Base-by-base conservation (phyloP, 106 monocot genomes). In the Vanilla planifolia region DNA sequence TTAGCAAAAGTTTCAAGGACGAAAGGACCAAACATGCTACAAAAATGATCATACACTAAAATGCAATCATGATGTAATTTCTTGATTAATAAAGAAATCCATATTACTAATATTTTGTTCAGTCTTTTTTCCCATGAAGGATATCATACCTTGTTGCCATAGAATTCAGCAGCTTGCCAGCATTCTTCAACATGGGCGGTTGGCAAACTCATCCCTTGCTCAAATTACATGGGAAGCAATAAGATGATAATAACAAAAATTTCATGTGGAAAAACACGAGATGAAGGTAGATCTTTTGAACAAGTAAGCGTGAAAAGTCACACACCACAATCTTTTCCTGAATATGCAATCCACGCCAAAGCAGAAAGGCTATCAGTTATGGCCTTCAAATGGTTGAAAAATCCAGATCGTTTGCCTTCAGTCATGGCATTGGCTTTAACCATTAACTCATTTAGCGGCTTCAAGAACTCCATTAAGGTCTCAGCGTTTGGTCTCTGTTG, bases 101-200 rank as follows among this genome's bases (percentile, higher is more conserved):
- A n/a, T n/a, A n/a, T n/a, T n/a, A 57, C 19, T 10, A 10, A 35
- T 28, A 19, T 35, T 20, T 53, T 23, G 21, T 28, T 5, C n/a
- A 29, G 9, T 25, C n/a, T 53, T 16, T 16, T 25, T 28, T 29
- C 3, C 16, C 5, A 32, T 34, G 0, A 47, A 13, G 37, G n/a
- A 44, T 23, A 39, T 62, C 48, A 63, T 75, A 83, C 93, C 93
- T 94, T 94, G 67, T 90, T 90, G 60, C 79, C 88, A 59, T 98
- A 91, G 64, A 98, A 98, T 77, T 98, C 96, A 71, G 96, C 91
- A 84, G 85, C 91, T 68, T 98, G 96, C 96, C 96, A 98, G 65
- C 91, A 84, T 65, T 98, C 96, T 73, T 98, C 96, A 24, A 98
- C 96, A 66, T 98, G 91, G 25, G 96, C 72, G 60, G 63, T 91